A percentile compares a stretch with the other conserved stretches of the same genome.
Evolutionary conservation across 2,329 filamentous ascomycete species (phyloP).

Genomic region (Fusarium subglutinans): DNA sequence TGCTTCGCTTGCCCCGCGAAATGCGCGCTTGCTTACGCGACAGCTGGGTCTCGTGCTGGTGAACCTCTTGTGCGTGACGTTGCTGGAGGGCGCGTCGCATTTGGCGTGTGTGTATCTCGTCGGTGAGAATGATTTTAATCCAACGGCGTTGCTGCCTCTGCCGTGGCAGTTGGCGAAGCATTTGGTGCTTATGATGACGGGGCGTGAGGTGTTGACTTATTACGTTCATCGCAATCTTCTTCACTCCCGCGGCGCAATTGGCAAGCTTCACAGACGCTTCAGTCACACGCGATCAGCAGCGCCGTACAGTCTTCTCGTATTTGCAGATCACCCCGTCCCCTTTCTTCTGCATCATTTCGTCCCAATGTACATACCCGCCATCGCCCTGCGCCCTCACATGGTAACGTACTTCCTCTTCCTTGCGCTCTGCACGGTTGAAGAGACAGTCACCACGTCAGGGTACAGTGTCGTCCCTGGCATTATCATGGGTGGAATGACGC

Average conservation of each 20-base stretch:
- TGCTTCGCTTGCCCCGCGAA: slow-evolving; percentile 58
- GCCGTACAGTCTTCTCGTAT: slow-evolving; percentile 68
- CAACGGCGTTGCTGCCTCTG: slow-evolving; percentile 59
- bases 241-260: slow-evolving; percentile 59
- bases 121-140: slow-evolving; percentile 55
- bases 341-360: slow-evolving; percentile 71
- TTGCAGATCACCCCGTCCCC: slow-evolving; percentile 74
- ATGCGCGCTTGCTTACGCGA: slow-evolving; percentile 46
- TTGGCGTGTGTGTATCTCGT: slow-evolving; percentile 49
- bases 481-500: slow-evolving; percentile 60
- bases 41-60: slow-evolving; percentile 54
- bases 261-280: slow-evolving; percentile 54
- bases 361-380: slow-evolving; percentile 72
- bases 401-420: slow-evolving; percentile 76
- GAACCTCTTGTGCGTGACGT: slow-evolving; percentile 58
- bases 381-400: slow-evolving; percentile 73
- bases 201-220: slow-evolving; percentile 72
- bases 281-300: slow-evolving; percentile 65
- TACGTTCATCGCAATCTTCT: slow-evolving; percentile 77
- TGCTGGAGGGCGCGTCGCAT: slow-evolving; percentile 54
- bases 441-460: slow-evolving; percentile 73
- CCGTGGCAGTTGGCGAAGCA: slow-evolving; percentile 65
- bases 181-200: slow-evolving; percentile 53
- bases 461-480: slow-evolving; percentile 69
- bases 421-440: slow-evolving; percentile 70